A percentile compares a stretch with the other conserved stretches of the same genome.
phyloP scores from a whole-genome alignment of 805 yeast species.

The Cyberlindnera suaveolens region DNA sequence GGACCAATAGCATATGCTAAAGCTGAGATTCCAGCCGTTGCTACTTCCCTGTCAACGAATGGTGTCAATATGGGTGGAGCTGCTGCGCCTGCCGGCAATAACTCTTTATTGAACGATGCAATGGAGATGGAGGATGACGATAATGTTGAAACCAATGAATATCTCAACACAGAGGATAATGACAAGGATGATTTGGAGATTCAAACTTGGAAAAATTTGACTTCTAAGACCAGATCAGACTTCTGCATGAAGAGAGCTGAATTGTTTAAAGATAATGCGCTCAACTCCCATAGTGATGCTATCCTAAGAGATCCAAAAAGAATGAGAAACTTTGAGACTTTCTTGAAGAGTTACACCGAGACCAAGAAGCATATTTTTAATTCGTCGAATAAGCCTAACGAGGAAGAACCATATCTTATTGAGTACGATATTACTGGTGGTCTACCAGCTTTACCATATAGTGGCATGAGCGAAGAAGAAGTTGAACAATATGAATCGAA shows the following conservation, averaged over 20 bases:
- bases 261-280: slow-evolving; percentile 51
- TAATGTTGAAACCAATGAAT: slow-evolving; percentile 35
- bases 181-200: slow-evolving; percentile 66
- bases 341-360: slow-evolving; percentile 25
- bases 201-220: slow-evolving; percentile 78
- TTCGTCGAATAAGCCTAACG: slow-evolving; percentile 21
- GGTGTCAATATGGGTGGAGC: background rate
- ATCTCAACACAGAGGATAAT: slow-evolving; percentile 46
- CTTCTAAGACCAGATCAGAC: slow-evolving; percentile 73
- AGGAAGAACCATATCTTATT: slow-evolving; percentile 43
- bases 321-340: slow-evolving; percentile 51
- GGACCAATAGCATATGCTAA: slow-evolving; percentile 1
- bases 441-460: slow-evolving; percentile 56
- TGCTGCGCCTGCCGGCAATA: slow-evolving; percentile 2
- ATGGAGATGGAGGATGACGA: slow-evolving; percentile 23
- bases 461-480: slow-evolving; percentile 44
- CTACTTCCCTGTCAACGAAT: background rate
- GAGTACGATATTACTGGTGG: slow-evolving; percentile 86
- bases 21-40: background rate
- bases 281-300: slow-evolving; percentile 68
- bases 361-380: slow-evolving; percentile 27
- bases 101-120: slow-evolving; percentile 2
- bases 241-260: slow-evolving; percentile 63
- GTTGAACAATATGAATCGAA: slow-evolving; percentile 40
- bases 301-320: slow-evolving; percentile 55